phyloP scores from a whole-genome alignment of 306 rosid species.

The Oemleria cerasiformis region DNA sequence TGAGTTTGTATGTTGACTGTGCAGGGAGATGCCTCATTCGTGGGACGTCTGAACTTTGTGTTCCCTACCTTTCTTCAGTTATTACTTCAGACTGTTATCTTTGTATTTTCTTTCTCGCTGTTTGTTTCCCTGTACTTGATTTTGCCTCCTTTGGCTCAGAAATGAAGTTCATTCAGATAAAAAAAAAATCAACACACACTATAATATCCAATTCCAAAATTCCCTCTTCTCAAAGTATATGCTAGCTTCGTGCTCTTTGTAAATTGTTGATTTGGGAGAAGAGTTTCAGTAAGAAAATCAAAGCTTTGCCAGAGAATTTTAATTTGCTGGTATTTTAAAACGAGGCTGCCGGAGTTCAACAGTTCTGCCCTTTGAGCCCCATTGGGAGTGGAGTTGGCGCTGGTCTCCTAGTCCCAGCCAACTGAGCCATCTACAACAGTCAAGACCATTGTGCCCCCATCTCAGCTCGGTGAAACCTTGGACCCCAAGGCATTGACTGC shows the following conservation, averaged over 20 bases:
- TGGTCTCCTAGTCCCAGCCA: constrained; percentile 7
- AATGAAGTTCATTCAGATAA: no score
- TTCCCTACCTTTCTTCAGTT: no score
- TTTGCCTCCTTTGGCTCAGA: no score
- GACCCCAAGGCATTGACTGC: constrained; percentile 9
- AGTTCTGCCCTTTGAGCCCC: background rate
- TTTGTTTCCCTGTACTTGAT: no score
- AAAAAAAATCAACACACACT: constrained; percentile 3
- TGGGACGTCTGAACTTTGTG: no score
- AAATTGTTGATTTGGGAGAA: constrained; percentile 18
- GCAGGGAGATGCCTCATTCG: no score
- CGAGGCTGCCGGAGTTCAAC: constrained; percentile 11
- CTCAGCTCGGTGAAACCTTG: background rate
- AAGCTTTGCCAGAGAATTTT: constrained; percentile 25
- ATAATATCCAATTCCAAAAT: constrained; percentile 10
- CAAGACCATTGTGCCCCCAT: constrained; percentile 19
- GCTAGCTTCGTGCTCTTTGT: background rate
- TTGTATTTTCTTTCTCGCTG: no score
- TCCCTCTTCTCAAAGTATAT: background rate
- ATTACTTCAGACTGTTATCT: no score
- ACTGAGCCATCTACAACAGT: constrained; percentile 13
- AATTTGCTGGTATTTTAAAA: background rate
- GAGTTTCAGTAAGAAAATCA: constrained; percentile 22
- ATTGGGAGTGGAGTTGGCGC: background rate
- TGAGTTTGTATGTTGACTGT: no score